Evolutionary conservation across 2,329 filamentous ascomycete genomes (phyloP).

Genomic region (Scedosporium apiospermum): DNA sequence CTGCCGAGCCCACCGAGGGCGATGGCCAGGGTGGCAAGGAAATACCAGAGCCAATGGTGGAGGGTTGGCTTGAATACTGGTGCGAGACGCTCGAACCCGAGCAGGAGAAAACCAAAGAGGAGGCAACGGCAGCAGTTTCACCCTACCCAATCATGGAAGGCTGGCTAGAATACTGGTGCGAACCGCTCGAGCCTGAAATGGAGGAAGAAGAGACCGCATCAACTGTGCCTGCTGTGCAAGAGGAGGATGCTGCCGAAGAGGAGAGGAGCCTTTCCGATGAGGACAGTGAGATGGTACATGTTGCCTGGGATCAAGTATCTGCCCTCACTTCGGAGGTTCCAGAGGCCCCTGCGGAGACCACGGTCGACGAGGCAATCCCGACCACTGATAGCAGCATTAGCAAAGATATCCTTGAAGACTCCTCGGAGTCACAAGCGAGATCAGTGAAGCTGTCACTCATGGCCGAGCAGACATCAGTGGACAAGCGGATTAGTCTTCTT

Average conservation of each 20-base stretch:
- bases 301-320: not conserved
- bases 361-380: not conserved
- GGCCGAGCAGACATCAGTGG: not conserved
- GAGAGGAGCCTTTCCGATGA: not conserved
- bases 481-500: not conserved
- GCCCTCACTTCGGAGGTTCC: not conserved
- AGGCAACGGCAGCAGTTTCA: not conserved
- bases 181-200: constrained; percentile 1
- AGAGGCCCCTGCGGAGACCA: not conserved
- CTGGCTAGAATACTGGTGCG: constrained; percentile 5
- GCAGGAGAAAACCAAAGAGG: not conserved
- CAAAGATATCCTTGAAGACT: not conserved
- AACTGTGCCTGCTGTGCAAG: not conserved
- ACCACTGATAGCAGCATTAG: not conserved
- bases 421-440: not conserved
- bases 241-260: not conserved
- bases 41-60: not conserved
- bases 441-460: not conserved
- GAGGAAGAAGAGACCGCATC: not conserved
- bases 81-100: constrained; percentile 9
- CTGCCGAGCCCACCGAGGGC: not conserved
- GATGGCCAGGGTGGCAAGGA: not conserved
- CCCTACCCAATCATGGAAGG: not conserved
- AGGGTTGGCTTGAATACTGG: constrained; percentile 12
- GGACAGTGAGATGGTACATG: not conserved